Evolutionary conservation across 164 flowering plant genomes (phyloP).

Genomic region (grape (Vitis vinifera)): DNA sequence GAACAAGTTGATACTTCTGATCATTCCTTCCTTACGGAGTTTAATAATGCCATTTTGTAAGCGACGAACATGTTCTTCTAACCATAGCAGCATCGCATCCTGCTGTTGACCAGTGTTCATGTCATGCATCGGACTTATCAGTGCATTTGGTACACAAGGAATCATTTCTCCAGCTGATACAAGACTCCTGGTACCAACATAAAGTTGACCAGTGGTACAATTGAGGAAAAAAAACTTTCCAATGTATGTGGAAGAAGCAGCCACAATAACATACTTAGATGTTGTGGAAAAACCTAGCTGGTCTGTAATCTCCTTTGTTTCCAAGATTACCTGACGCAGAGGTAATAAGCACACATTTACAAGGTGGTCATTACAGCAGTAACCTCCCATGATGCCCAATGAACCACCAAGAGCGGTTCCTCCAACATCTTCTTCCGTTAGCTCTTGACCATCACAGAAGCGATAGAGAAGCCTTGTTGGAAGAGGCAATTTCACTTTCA

Average conservation of each 20-base stretch:
- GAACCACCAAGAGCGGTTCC: conserved; percentile 6
- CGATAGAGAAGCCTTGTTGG: conserved; percentile 83
- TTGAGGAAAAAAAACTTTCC: conserved; percentile 74
- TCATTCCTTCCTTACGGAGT: conserved; percentile 38
- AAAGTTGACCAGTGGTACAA: conserved; percentile 67
- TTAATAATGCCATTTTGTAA: conserved; percentile 65
- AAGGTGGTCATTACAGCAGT: conserved; percentile 53
- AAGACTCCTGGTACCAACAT: conserved; percentile 76
- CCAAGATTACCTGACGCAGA: conserved; percentile 35
- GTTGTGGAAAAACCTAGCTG: conserved; percentile 32
- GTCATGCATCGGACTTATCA: conserved; percentile 46
- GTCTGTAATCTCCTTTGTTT: conserved; percentile 40
- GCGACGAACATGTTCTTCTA: conserved; percentile 88
- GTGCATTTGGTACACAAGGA: conserved; percentile 70
- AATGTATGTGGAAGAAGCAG: conserved; percentile 47
- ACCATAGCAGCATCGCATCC: conserved; percentile 87
- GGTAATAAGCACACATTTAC: conserved; percentile 81
- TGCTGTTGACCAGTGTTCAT: conserved; percentile 40
- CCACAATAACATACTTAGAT: conserved; percentile 61
- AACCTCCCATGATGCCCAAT: conserved; percentile 89
- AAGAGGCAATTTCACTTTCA: conserved; percentile 76
- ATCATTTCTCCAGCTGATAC: conserved; percentile 63
- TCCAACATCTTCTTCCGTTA: conserved; percentile 4
- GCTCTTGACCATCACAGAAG: conserved; percentile 76
- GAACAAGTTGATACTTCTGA: conserved; percentile 56